Conservation (phyloP, 108 stramenopile genomes). For the Nannochloropsis gaditana region DNA sequence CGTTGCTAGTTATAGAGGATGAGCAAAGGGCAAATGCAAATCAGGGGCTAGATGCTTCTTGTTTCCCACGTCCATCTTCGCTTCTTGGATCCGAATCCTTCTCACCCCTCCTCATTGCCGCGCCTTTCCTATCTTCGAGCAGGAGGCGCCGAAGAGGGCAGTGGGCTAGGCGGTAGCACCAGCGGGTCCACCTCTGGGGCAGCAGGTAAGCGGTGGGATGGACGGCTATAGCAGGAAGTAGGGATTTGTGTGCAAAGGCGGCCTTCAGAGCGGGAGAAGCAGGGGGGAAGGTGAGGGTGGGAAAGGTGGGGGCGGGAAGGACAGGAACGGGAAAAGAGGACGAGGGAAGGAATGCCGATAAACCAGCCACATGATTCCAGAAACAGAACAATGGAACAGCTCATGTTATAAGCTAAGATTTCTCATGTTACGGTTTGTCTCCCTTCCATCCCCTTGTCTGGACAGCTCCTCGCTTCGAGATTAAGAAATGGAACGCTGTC, state of each 20-base stretch:
- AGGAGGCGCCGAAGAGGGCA: background rate
- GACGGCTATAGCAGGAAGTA: background rate
- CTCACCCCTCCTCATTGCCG: background rate
- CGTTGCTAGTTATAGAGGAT: too few species aligned
- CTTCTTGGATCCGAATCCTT: background rate
- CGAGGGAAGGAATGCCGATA: background rate
- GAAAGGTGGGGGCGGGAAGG: background rate
- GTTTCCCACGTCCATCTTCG: background rate
- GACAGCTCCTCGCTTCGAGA: conserved; percentile 54
- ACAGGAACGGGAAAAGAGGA: background rate
- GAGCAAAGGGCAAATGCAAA: too few species aligned
- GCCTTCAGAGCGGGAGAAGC: too few species aligned
- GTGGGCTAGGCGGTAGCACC: background rate
- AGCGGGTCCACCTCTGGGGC: background rate
- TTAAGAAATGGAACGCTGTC: conserved; percentile 89
- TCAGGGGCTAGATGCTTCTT: too few species aligned
- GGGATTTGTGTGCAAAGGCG: too few species aligned
- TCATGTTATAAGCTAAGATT: background rate
- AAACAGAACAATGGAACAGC: background rate
- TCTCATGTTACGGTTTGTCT: background rate
- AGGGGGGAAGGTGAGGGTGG: too few species aligned
- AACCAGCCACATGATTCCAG: background rate
- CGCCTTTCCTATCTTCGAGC: background rate
- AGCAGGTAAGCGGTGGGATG: background rate
- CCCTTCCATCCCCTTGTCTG: background rate